These are phyloP conservation scores for Stromatinia cepivora DNA, from an alignment of 2,329 filamentous ascomycete species.

Conservation along the genomic window DNA sequence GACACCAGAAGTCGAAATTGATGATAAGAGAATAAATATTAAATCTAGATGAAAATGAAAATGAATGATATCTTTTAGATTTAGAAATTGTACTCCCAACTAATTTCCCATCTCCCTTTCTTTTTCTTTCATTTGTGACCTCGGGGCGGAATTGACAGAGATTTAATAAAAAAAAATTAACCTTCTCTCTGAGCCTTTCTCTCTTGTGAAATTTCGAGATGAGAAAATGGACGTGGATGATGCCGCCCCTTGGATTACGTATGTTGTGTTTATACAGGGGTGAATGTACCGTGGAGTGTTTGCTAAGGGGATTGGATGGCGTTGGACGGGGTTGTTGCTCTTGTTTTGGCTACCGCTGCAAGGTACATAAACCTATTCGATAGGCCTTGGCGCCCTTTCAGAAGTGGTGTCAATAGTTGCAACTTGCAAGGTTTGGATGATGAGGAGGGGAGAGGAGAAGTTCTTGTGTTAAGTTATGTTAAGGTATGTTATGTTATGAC, in stretches of 20 bases:
- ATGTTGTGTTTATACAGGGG: too few relatives aligned
- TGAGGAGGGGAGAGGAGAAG: background rate
- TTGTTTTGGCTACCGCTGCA: conserved; percentile 11
- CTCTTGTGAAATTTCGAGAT: too few relatives aligned
- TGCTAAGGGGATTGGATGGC: background rate
- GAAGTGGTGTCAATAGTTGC: background rate
- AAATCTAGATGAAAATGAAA: background rate
- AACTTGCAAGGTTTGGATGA: background rate
- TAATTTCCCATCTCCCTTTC: too few relatives aligned
- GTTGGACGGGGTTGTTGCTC: background rate
- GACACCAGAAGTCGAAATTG: background rate
- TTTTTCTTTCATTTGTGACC: background rate
- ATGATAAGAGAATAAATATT: background rate
- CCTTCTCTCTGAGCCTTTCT: too few relatives aligned
- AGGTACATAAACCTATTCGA: background rate
- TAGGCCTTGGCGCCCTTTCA: conserved; percentile 3
- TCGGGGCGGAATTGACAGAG: background rate
- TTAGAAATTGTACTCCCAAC: too few relatives aligned
- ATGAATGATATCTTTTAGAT: too few relatives aligned
- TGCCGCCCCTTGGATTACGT: too few relatives aligned
- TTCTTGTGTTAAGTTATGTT: background rate
- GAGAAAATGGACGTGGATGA: too few relatives aligned
- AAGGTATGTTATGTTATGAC: too few relatives aligned
- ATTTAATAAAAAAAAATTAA: background rate
- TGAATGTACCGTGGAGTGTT: too few relatives aligned